Conservation (phyloP, 2,329 filamentous ascomycete species). For the Lachnellula arida region DNA sequence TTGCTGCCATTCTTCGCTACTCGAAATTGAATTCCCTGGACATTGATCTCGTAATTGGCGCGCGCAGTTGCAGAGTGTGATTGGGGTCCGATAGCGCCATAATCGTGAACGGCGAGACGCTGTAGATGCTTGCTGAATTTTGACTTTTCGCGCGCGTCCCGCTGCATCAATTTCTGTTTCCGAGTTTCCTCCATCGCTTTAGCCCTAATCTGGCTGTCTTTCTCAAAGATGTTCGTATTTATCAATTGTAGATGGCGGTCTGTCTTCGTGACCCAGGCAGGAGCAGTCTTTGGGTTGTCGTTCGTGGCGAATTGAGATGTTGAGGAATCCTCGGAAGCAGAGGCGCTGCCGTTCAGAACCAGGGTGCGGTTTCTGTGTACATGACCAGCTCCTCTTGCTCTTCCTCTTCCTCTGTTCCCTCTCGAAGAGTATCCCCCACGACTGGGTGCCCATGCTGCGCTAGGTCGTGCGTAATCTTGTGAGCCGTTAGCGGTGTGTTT, state of each 20-base stretch:
- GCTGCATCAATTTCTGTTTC: conserved; percentile 49
- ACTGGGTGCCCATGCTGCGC: conserved; percentile 23
- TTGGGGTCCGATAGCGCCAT: conserved; percentile 7
- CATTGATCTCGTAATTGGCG: conserved; percentile 55
- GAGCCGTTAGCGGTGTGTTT: conserved; percentile 15
- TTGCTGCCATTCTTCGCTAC: conserved; percentile 78
- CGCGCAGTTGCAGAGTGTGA: conserved; percentile 29
- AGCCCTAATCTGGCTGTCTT: conserved; percentile 62
- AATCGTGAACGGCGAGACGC: conserved; percentile 30
- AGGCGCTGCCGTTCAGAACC: conserved; percentile 50
- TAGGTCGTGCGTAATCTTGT: conserved; percentile 24
- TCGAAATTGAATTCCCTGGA: conserved; percentile 69
- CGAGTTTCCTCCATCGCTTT: conserved; percentile 69
- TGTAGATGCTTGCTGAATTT: conserved; percentile 48
- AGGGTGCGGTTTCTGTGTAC: conserved; percentile 55
- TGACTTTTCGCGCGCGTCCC: conserved; percentile 53
- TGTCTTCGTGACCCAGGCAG: conserved; percentile 65
- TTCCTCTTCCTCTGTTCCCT: conserved; percentile 34
- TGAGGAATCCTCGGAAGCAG: conserved; percentile 3
- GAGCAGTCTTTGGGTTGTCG: conserved; percentile 25
- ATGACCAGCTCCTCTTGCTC: conserved; percentile 36
- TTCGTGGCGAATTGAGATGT: conserved; percentile 2
- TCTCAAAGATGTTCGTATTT: conserved; percentile 73
- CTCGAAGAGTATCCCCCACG: conserved; percentile 25
- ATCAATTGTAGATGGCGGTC: conserved; percentile 80